A percentile compares a stretch with the other conserved stretches of the same genome.
Evolutionary conservation across 2,329 filamentous ascomycete species (phyloP).

Genomic region (Ilyonectria mors-panacis): DNA sequence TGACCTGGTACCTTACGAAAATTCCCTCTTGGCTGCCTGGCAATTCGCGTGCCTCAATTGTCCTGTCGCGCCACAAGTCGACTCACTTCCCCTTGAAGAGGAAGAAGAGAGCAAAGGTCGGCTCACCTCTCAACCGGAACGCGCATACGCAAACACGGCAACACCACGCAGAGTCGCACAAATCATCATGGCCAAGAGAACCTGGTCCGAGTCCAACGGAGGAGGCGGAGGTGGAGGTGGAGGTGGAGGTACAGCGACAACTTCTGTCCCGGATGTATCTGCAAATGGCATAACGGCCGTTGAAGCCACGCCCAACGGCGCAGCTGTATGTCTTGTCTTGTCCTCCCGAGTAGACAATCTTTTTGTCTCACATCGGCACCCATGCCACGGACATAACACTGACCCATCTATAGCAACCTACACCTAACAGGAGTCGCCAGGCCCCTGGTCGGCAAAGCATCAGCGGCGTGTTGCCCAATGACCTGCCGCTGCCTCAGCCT

Average conservation of each 20-base stretch:
- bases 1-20: constrained; percentile 7
- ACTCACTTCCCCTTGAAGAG: constrained; percentile 24
- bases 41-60: constrained; percentile 16
- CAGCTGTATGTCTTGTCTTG: constrained; percentile 13
- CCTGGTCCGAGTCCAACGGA: constrained; percentile 46
- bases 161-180: constrained; percentile 1
- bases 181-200: constrained; percentile 43
- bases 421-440: constrained; percentile 34
- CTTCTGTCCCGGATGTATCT: constrained; percentile 37
- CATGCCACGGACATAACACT: neutral
- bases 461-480: constrained; percentile 27
- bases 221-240: constrained; percentile 7
- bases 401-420: constrained; percentile 1
- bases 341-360: neutral
- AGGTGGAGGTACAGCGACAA: constrained; percentile 23
- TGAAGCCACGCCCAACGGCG: constrained; percentile 14
- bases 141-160: neutral
- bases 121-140: neutral
- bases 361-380: neutral
- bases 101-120: constrained; percentile 6
- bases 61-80: constrained; percentile 27
- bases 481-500: constrained; percentile 48
- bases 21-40: neutral
- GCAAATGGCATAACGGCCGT: constrained; percentile 15
- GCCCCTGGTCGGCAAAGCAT: constrained; percentile 40